phyloP scores from a whole-genome alignment of 148 eudicot genomes.

The Chenopodium quinoa region DNA sequence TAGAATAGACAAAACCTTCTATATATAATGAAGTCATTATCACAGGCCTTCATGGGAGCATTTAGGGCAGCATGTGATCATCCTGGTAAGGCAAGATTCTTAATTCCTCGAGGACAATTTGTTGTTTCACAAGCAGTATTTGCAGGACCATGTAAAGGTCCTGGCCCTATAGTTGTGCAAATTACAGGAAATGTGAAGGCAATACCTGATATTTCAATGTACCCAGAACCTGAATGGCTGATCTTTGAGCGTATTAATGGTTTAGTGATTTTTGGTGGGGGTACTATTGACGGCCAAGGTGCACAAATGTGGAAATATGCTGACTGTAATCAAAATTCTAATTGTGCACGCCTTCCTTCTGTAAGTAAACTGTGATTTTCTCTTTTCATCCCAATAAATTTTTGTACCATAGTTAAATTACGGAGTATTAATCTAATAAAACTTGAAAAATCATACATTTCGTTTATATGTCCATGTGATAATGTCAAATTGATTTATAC shows the following conservation, averaged over 20 bases:
- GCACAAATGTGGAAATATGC: conserved; percentile 28
- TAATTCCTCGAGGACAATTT: conserved; percentile 27
- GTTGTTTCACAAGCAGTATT: conserved; percentile 27
- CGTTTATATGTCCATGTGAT: too few relatives aligned
- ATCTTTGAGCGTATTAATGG: conserved; percentile 26
- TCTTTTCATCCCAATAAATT: too few relatives aligned
- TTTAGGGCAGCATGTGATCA: conserved; percentile 35
- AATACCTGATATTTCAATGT: conserved; percentile 29
- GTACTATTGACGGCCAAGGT: conserved; percentile 41
- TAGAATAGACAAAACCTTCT: too few relatives aligned
- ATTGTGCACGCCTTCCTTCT: conserved; percentile 31
- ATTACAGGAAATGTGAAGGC: conserved; percentile 30
- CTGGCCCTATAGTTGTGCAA: conserved; percentile 30
- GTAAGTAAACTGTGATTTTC: conserved; percentile 17
- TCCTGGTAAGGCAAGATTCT: conserved; percentile 32
- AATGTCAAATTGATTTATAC: too few relatives aligned
- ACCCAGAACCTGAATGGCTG: conserved; percentile 38
- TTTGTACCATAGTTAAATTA: too few relatives aligned
- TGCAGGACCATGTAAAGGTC: conserved; percentile 36
- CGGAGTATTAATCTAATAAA: too few relatives aligned
- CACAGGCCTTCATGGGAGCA: conserved; percentile 35
- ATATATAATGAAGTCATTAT: not conserved
- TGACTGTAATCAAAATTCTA: conserved; percentile 27
- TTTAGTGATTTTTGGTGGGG: conserved; percentile 35
- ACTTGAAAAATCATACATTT: too few relatives aligned